Conservation (phyloP, 2,329 filamentous ascomycete genomes). For the Pochonia chlamydosporia region DNA sequence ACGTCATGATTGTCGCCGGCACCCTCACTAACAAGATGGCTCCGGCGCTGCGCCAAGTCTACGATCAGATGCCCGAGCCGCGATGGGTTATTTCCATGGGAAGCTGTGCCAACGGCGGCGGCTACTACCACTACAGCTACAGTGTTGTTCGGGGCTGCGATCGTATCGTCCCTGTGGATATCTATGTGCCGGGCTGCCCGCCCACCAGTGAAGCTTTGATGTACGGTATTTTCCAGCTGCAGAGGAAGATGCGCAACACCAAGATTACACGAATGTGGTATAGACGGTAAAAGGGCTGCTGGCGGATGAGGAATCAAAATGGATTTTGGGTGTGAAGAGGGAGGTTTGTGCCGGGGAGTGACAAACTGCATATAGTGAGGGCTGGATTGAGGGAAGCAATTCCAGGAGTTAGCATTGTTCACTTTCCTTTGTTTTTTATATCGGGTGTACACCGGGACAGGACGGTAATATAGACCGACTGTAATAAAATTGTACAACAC, state of each 20-base stretch:
- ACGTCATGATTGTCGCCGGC: slow-evolving; percentile 91
- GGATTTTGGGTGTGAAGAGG: neutral
- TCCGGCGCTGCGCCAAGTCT: slow-evolving; percentile 80
- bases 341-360: neutral
- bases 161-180: slow-evolving; percentile 71
- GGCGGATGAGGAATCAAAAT: neutral
- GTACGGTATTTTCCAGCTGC: slow-evolving; percentile 68
- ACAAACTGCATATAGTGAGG: neutral
- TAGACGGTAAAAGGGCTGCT: slow-evolving; percentile 37
- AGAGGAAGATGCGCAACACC: slow-evolving; percentile 67
- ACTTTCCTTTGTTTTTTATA: neutral
- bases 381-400: neutral
- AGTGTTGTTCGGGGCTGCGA: slow-evolving; percentile 70
- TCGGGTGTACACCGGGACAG: neutral
- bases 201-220: slow-evolving; percentile 57
- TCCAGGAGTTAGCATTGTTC: neutral
- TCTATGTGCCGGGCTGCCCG: slow-evolving; percentile 73
- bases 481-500: neutral
- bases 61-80: slow-evolving; percentile 93
- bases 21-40: slow-evolving; percentile 97
- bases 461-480: neutral
- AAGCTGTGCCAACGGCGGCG: slow-evolving; percentile 77
- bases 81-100: slow-evolving; percentile 83
- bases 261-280: slow-evolving; percentile 54
- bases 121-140: slow-evolving; percentile 86